phyloP scores from a whole-genome alignment of 129 eudicot genomes.

The Apium graveolens region DNA sequence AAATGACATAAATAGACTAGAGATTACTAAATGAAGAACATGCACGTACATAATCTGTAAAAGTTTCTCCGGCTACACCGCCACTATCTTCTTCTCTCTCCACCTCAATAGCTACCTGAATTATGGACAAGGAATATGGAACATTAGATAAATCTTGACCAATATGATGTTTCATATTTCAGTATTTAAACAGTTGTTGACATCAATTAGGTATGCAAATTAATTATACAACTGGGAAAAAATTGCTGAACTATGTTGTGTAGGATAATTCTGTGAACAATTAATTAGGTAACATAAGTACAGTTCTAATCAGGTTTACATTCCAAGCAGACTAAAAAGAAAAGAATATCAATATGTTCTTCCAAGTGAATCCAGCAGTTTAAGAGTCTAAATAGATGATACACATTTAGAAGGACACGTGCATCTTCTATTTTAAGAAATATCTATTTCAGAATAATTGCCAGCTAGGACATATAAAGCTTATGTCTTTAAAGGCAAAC shows the following conservation, averaged over 20 bases:
- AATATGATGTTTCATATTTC: neutral
- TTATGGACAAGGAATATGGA: neutral
- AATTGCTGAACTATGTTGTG: neutral
- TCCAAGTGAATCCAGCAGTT: neutral
- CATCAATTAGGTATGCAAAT: neutral
- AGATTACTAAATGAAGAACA: conserved; percentile 14
- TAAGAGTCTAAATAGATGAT: neutral
- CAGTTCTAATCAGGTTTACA: neutral
- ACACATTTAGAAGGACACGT: neutral
- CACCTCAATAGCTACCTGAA: conserved; percentile 95
- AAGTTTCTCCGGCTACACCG: conserved; percentile 95
- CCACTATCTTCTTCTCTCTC: conserved; percentile 98
- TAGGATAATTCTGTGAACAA: neutral
- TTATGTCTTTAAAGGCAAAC: no score
- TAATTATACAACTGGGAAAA: neutral
- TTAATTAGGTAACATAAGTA: neutral
- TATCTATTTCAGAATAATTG: no score
- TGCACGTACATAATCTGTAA: conserved; percentile 76
- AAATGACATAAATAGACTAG: neutral
- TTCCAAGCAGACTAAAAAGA: neutral
- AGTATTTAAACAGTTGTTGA: neutral
- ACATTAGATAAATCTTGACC: neutral
- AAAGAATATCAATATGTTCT: neutral
- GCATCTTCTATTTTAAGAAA: neutral
- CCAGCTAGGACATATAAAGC: no score